phyloP scores from a whole-genome alignment of 2,329 filamentous ascomycete species.

The Trichophyton benhamiae region DNA sequence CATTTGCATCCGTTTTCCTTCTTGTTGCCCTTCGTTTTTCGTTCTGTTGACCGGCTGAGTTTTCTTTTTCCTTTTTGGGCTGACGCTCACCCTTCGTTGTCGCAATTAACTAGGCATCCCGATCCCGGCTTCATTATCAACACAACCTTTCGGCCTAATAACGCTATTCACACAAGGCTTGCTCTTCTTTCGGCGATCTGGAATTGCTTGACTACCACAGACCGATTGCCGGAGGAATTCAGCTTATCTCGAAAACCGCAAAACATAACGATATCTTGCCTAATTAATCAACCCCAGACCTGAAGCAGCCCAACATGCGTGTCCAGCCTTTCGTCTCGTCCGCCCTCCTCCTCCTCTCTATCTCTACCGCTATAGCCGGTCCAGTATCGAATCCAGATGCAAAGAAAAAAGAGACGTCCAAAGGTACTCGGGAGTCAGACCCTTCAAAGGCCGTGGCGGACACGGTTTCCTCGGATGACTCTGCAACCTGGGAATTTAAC shows the following conservation, averaged over 20 bases:
- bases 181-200: not conserved
- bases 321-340: slow-evolving; percentile 10
- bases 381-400: not conserved
- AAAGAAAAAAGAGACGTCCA: not conserved
- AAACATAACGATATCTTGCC: not conserved
- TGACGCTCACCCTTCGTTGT: not conserved
- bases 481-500: not conserved
- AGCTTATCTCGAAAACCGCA: not conserved
- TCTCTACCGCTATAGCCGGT: slow-evolving; percentile 11
- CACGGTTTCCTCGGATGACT: not conserved
- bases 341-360: slow-evolving; percentile 12
- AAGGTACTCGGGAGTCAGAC: not conserved
- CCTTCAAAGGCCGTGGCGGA: not conserved
- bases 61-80: not conserved
- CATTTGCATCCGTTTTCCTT: not conserved
- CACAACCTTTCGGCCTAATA: not conserved
- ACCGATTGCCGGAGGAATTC: not conserved
- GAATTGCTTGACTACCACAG: not conserved
- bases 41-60: not conserved
- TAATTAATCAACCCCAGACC: not conserved
- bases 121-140: not conserved
- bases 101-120: not conserved
- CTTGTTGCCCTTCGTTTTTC: not conserved
- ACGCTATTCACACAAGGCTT: not conserved
- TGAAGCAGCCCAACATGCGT: slow-evolving; percentile 9